Conservation (phyloP, 2,329 filamentous ascomycete species). For the Lecanoromycetidae sp. region DNA sequence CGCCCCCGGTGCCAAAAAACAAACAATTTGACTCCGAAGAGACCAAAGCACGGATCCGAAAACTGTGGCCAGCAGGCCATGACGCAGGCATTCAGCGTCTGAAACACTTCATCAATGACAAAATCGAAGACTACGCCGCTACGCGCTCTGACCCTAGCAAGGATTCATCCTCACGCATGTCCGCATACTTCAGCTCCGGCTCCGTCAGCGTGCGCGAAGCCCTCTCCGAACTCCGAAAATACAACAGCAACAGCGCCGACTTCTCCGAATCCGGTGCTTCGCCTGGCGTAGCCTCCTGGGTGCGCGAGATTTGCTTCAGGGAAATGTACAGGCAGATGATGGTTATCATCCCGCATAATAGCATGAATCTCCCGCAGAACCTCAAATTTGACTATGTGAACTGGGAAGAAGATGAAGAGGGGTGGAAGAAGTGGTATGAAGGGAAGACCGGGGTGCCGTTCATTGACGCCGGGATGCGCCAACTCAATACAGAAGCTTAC, state of each 20-base stretch:
- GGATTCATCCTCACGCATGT: conserved; percentile 27
- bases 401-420: conserved; percentile 40
- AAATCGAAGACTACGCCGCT: conserved; percentile 25
- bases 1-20: conserved; percentile 23
- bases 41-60: conserved; percentile 25
- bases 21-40: conserved; percentile 26
- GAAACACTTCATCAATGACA: conserved; percentile 24
- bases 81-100: conserved; percentile 24
- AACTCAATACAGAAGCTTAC: conserved; percentile 37
- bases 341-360: conserved; percentile 35
- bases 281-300: conserved; percentile 33
- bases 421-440: conserved; percentile 38
- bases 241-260: conserved; percentile 32
- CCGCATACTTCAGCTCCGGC: conserved; percentile 26
- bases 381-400: conserved; percentile 46
- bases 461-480: conserved; percentile 41
- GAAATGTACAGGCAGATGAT: conserved; percentile 40
- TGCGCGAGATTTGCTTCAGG: conserved; percentile 40
- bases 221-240: conserved; percentile 30
- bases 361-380: conserved; percentile 40
- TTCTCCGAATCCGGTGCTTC: conserved; percentile 31
- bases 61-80: conserved; percentile 29
- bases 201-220: conserved; percentile 36
- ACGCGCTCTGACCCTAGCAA: conserved; percentile 26
- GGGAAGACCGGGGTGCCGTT: conserved; percentile 38